Evolutionary conservation across 805 yeast genomes (phyloP), one percentile per base, ranked within the genome.

Genomic region (Lipomyces yamanashiensis): DNA sequence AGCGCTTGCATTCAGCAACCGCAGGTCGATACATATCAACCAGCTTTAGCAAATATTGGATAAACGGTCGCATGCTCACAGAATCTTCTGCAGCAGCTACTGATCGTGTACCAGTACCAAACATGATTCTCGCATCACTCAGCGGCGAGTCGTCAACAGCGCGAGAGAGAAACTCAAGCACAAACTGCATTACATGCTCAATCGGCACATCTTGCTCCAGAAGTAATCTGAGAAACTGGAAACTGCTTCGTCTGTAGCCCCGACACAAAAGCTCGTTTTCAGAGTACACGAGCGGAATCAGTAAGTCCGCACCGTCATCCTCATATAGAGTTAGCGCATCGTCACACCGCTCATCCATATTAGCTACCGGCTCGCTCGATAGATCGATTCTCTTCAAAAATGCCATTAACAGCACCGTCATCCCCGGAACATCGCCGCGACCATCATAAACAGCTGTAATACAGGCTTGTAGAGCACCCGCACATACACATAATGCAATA

Each of bases 401-500:
- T 17, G n/a, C 9, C 39, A 47, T 19, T 17, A 53, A 12, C 12
- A 63, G 41, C 1, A 10, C 33, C 23, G 58, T 10, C 45, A 63
- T 12, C 17, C 62, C 64, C 1, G 52, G 19, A 52, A 28, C 53
- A n/a, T 57, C 61, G 2, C 52, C 61, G 34, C 58, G 51, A n/a
- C 58, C 52, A 34, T 55, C 60, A n/a, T 49, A 45, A 9, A 55
- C 54, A 39, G 63, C 55, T 9, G 45, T 39, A 23, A 48, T 28
- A 39, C 67, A 17, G 13, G 51, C 37, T 33, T 57, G 62, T 23
- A 64, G 36, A 15, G 21, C 43, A 5, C 67, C 67, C 1, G 57
- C 44, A 23, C 63, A 63, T 2, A 64, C 37, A 34, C 39, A 53
- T 19, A 64, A n/a, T 12, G 59, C 67, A 7, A 62, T 23, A 41